A percentile compares a stretch with the other conserved stretches of the same genome.
phyloP scores from a whole-genome alignment of 768 basidiomycete species.

The Panellus pusillus region DNA sequence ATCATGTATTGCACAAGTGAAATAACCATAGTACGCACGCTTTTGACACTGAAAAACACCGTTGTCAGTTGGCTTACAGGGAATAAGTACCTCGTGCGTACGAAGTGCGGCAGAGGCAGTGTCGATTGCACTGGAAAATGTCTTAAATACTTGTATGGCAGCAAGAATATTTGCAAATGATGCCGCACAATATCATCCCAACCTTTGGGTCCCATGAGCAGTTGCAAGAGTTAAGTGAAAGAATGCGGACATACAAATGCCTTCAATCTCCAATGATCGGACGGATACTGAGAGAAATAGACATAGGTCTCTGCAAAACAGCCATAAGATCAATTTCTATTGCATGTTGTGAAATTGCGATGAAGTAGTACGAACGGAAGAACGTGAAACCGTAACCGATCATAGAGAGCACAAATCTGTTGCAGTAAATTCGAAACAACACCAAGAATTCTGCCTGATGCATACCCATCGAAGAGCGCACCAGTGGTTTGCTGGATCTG shows the following conservation, averaged over 20 bases:
- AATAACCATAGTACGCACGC: not conserved
- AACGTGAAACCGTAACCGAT: slow-evolving; percentile 5
- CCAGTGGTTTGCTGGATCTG: not conserved
- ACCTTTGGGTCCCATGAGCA: not conserved
- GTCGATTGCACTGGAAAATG: not conserved
- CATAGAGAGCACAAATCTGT: not conserved
- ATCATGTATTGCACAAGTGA: too few species aligned
- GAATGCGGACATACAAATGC: not conserved
- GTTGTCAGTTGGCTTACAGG: too few species aligned
- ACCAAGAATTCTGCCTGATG: too few species aligned
- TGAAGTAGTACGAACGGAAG: not conserved
- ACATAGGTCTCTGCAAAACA: not conserved
- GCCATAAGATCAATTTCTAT: too few species aligned
- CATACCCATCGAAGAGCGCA: slow-evolving; percentile 2
- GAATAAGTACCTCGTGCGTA: not conserved
- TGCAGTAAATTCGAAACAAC: too few species aligned
- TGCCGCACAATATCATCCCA: not conserved
- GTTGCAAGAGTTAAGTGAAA: too few species aligned
- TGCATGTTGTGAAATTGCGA: not conserved
- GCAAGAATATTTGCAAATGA: too few species aligned
- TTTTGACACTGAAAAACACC: not conserved
- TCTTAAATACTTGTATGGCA: not conserved
- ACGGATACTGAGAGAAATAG: not conserved
- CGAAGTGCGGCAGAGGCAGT: not conserved
- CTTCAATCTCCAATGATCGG: not conserved